Base-by-base conservation (phyloP, 2,329 filamentous ascomycete species). In the Biscogniauxia mediterranea region DNA sequence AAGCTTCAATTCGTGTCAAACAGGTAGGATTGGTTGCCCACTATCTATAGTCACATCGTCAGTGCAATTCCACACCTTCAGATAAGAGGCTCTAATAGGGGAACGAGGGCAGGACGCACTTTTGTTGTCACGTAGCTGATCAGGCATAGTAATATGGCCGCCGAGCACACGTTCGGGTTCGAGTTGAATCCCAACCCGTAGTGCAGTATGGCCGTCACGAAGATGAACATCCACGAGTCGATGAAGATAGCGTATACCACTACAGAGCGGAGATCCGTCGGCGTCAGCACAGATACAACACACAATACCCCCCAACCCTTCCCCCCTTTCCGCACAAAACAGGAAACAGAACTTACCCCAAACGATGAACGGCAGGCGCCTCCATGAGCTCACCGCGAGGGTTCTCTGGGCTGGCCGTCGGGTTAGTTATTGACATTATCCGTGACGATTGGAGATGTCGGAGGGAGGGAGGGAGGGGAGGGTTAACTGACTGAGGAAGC, bases 101-200 rank as follows among this genome's bases (percentile, higher is more conserved):
- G 20, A n/a, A 54, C 11, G 15, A n/a, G 17, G 23, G 17, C 8
- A n/a, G 28, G 23, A 67, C 71, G 61, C 57, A 88, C 82, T 76
- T 89, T 89, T 2, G 85, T 87, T 1, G 83, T 84, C 56, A 89
- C 78, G 68, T 89, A 89, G 65, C 82, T 88, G 5, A 81, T 74
- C 1, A 89, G 76, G 69, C 86, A 89, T 0, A 89, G 75, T 5
- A 88, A 64, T 50, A 89, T 85, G 6, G 85, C 84, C 5, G 81
- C 80, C 52, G 84, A 80, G 69, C 86, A 89, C 4, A 84, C 77
- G 1, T 71, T 68, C 3, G 75, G 66, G 21, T 78, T 83, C 17
- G 76, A 78, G 63, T 86, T 83, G 56, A 88, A 77, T 1, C 84
- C 84, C 59, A 86, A 78, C 0, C 84, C 82, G 62, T 84, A 81